phyloP scores from a whole-genome alignment of 2,329 filamentous ascomycete genomes.

The Lachnellula arida region DNA sequence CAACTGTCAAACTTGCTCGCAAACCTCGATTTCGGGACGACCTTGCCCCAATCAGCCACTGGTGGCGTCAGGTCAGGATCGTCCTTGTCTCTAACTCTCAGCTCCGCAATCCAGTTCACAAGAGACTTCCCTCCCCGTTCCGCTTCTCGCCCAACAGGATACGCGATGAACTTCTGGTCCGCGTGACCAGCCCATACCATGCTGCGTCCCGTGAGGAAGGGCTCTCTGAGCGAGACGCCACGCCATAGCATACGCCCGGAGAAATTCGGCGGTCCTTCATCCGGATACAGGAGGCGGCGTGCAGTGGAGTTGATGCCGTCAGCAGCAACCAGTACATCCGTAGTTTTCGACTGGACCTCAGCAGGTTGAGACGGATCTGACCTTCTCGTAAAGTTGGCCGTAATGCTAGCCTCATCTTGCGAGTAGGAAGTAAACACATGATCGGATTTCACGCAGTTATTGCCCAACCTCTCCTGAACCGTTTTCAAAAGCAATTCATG shows the following conservation, averaged over 20 bases:
- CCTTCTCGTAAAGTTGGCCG: constrained; percentile 34
- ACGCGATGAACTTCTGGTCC: constrained; percentile 44
- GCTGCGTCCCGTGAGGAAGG: constrained; percentile 39
- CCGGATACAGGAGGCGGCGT: constrained; percentile 37
- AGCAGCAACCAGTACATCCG: constrained; percentile 37
- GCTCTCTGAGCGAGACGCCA: constrained; percentile 37
- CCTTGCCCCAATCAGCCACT: constrained; percentile 40
- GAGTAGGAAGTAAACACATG: constrained; percentile 35
- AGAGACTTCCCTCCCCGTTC: constrained; percentile 35
- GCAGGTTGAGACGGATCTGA: constrained; percentile 24
- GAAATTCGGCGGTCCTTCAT: constrained; percentile 41
- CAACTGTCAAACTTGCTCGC: constrained; percentile 37
- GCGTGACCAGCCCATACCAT: constrained; percentile 45
- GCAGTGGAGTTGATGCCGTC: constrained; percentile 43
- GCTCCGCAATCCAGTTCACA: constrained; percentile 44
- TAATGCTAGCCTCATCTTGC: constrained; percentile 35
- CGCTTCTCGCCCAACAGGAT: constrained; percentile 38
- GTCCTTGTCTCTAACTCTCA: constrained; percentile 38
- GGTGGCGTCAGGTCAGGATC: constrained; percentile 41
- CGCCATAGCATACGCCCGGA: constrained; percentile 44
- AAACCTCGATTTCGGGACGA: constrained; percentile 38
- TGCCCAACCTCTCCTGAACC: constrained; percentile 38
- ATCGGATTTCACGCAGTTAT: constrained; percentile 35
- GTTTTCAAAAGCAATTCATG: constrained; percentile 41
- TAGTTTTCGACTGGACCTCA: constrained; percentile 29